Base-by-base conservation (phyloP, 1,284 basidiomycete genomes). In the Pseudozyma pruni region DNA sequence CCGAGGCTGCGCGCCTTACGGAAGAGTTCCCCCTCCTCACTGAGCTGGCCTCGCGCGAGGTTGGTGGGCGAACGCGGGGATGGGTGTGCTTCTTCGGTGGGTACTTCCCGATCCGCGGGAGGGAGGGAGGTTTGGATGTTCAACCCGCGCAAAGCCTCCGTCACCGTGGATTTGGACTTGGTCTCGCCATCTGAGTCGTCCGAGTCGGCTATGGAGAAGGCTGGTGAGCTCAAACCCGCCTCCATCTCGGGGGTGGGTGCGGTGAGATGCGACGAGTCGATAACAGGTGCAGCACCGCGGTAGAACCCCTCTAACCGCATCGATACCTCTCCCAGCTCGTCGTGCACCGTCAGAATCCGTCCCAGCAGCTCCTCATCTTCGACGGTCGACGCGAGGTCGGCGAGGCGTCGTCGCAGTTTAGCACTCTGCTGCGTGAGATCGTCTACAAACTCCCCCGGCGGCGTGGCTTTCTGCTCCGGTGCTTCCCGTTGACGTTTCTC, bases 21-120 rank as follows among this genome's bases (percentile, higher is more conserved):
- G 51, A 81, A 81, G 11, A 80, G 46, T 34, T 73, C 74, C 14
- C 66, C 74, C 31, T 81, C 79, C 50, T 81, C 79, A 31, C 56
- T 68, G 11, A 79, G 38, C 51, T 76, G 75, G 1, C 68, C 75
- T n/a, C 63, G 60, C 2, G 74, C 78, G 10, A 56, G 22, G 19
- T 56, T 44, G 3, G 53, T 53, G 4, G 73, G 59, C 17, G 64
- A 63, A 0, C 62, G 33, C 0, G 54, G 54, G 8, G 46, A 40
- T 3, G 38, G 29, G 4, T 17, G 17, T 3, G 29, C 58, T 19
- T 44, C 33, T 10, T 39, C 47, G 2, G 39, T 32, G 17, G 51
- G 60, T 7, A 51, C 42, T 23, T 63, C 67, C 1, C 60, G 59
- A 27, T 59, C 60, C 1, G 67, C 60, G 4, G 55, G 27, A 5